phyloP scores from a whole-genome alignment of 768 basidiomycete species.

The Lactifluus piperatus region DNA sequence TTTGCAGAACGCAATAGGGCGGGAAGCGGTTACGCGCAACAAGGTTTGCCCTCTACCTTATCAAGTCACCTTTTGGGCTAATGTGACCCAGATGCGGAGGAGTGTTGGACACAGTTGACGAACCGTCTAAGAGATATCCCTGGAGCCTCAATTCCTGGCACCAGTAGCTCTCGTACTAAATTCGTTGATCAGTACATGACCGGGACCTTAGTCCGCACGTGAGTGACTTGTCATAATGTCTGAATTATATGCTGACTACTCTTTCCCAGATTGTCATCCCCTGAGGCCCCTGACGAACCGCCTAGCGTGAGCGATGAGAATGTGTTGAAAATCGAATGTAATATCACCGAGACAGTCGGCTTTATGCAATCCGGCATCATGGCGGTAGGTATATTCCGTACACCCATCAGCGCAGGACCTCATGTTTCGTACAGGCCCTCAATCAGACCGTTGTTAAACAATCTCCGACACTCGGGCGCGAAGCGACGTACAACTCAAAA shows the following conservation, averaged over 20 bases:
- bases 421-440: slow-evolving; percentile 48
- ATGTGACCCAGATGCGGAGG: slow-evolving; percentile 60
- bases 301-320: slow-evolving; percentile 54
- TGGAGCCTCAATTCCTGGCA: slow-evolving; percentile 28
- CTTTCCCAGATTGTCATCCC: slow-evolving; percentile 55
- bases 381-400: slow-evolving; percentile 39
- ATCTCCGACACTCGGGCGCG: slow-evolving; percentile 68
- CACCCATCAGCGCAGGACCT: background rate
- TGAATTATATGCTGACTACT: background rate
- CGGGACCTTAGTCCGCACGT: slow-evolving; percentile 72
- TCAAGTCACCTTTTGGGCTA: background rate
- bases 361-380: slow-evolving; percentile 81
- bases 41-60: slow-evolving; percentile 34
- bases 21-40: slow-evolving; percentile 56
- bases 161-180: slow-evolving; percentile 25
- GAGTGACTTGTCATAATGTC: slow-evolving; percentile 19
- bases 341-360: slow-evolving; percentile 80
- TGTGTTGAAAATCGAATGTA: slow-evolving; percentile 86
- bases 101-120: slow-evolving; percentile 75
- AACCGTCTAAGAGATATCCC: slow-evolving; percentile 66
- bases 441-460: slow-evolving; percentile 80
- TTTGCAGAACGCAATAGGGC: slow-evolving; percentile 65
- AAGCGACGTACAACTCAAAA: slow-evolving; percentile 73
- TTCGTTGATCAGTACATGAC: slow-evolving; percentile 79
- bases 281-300: slow-evolving; percentile 76